phyloP scores from a whole-genome alignment of 2,329 filamentous ascomycete species.

The Cladophialophora carrionii region DNA sequence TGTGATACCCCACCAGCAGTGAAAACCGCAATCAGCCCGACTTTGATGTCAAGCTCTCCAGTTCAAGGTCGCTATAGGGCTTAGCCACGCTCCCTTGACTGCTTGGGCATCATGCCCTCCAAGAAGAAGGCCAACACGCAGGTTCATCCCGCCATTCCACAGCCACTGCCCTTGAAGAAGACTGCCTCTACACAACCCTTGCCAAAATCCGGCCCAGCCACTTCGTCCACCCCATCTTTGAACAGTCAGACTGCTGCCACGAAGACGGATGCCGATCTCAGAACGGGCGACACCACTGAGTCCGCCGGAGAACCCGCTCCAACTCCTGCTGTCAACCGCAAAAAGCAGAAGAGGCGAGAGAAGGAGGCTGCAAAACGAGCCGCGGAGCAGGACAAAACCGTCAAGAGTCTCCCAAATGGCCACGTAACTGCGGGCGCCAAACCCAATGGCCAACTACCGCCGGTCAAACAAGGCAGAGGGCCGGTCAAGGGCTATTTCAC shows the following conservation, averaged over 20 bases:
- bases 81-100: slow-evolving; percentile 3
- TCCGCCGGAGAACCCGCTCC: slow-evolving; percentile 35
- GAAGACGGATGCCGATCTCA: slow-evolving; percentile 36
- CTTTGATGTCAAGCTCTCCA: slow-evolving; percentile 30
- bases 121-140: slow-evolving; percentile 36
- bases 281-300: slow-evolving; percentile 42
- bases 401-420: slow-evolving; percentile 41
- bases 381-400: slow-evolving; percentile 53
- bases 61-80: slow-evolving; percentile 21
- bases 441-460: slow-evolving; percentile 32
- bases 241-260: slow-evolving; percentile 38
- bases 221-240: slow-evolving; percentile 31
- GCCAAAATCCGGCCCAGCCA: slow-evolving; percentile 20
- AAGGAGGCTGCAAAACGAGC: slow-evolving; percentile 77
- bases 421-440: slow-evolving; percentile 24
- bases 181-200: slow-evolving; percentile 27
- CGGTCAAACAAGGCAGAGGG: slow-evolving; percentile 36
- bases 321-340: slow-evolving; percentile 71
- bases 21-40: slow-evolving; percentile 17
- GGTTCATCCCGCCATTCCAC: slow-evolving; percentile 26
- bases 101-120: slow-evolving; percentile 35
- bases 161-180: slow-evolving; percentile 25
- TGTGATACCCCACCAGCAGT: slow-evolving; percentile 30
- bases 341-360: slow-evolving; percentile 91
- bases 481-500: slow-evolving; percentile 40